Base-by-base conservation (phyloP, 306 rosid genomes). In the Citrullus mucosospermus region DNA sequence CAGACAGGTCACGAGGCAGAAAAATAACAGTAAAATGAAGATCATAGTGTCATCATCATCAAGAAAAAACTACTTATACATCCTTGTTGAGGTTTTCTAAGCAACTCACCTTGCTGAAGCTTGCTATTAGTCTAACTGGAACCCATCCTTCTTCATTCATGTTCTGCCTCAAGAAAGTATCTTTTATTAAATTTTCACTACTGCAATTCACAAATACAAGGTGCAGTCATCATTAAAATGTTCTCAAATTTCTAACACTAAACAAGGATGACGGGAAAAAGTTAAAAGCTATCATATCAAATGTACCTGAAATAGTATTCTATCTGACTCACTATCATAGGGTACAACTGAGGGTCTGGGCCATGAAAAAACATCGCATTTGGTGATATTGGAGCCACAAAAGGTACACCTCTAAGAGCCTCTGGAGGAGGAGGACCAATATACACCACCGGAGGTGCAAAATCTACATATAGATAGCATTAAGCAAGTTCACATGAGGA, bases 101-200 rank as follows among this genome's bases (percentile, higher is more conserved):
- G 75, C 69, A 82, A 89, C 91, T 91, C 82, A 92, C 98, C 80
- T 87, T 88, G 14, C 82, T 88, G 89, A 95, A 95, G 77, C 87
- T 83, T 60, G 97, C 97, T 76, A 95, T 88, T 83, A 91, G 80
- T 61, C 77, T 82, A 81, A 92, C 79, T 38, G 85, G 89, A 88
- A 95, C 97, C 96, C 96, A 92, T 60, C 98, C 98, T 78, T 88
- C 89, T 74, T 85, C 90, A 83, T 95, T 95, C 99, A 92, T 92
- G 75, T 88, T 88, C 86, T 78, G 78, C 88, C 99, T 84, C 89
- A 95, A 87, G 88, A 65, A 95, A 75, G 77, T 83, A 81, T 95
- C 99, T 79, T 82, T 92, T 78, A 92, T 63, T 83, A 95, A 85
- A 85, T 95, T 95, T 43, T 86, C 90, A 84, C 76, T 72, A 79